Evolutionary conservation across 208 protist species (phyloP).

Genomic region (Perkinsela sp.): DNA sequence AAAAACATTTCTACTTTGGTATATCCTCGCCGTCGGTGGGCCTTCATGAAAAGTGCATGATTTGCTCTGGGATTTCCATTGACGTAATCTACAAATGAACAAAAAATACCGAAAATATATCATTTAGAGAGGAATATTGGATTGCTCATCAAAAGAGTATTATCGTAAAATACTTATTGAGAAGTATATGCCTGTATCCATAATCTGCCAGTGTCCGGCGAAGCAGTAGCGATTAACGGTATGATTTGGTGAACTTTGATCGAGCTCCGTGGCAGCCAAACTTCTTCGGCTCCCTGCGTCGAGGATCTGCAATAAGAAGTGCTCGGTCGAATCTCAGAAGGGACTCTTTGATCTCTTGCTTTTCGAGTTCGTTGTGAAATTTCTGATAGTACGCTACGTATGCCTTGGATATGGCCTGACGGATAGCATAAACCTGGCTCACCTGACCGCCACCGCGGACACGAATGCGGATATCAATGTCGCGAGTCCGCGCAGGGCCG

Average conservation of each 20-base stretch:
- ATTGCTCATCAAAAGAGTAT: too few relatives aligned
- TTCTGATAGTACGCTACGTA: slow-evolving; percentile 98
- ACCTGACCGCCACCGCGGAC: slow-evolving; percentile 90
- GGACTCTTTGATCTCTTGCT: slow-evolving; percentile 90
- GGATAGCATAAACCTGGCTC: slow-evolving; percentile 90
- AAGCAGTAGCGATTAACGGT: slow-evolving; percentile 93
- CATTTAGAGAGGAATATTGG: too few relatives aligned
- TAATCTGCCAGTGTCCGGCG: too few relatives aligned
- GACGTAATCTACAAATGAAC: too few relatives aligned
- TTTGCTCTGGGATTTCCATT: too few relatives aligned
- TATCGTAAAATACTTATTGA: too few relatives aligned
- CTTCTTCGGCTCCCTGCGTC: slow-evolving; percentile 98
- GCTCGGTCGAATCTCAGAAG: slow-evolving; percentile 87
- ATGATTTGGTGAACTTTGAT: slow-evolving; percentile 96
- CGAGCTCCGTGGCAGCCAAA: slow-evolving; percentile 96
- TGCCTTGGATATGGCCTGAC: slow-evolving; percentile 95
- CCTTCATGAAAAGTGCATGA: too few relatives aligned
- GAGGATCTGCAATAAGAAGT: slow-evolving; percentile 95
- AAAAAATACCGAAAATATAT: too few relatives aligned
- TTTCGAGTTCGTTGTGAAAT: slow-evolving; percentile 75
- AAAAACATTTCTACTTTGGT: too few relatives aligned
- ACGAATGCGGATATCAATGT: slow-evolving; percentile 86
- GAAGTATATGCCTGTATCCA: too few relatives aligned
- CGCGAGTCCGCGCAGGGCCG: slow-evolving; percentile 66
- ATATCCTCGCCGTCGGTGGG: too few relatives aligned